A percentile compares a stretch with the other conserved stretches of the same genome.
phyloP scores from a whole-genome alignment of 2,329 filamentous ascomycete species.

The Cladosporium sp. region DNA sequence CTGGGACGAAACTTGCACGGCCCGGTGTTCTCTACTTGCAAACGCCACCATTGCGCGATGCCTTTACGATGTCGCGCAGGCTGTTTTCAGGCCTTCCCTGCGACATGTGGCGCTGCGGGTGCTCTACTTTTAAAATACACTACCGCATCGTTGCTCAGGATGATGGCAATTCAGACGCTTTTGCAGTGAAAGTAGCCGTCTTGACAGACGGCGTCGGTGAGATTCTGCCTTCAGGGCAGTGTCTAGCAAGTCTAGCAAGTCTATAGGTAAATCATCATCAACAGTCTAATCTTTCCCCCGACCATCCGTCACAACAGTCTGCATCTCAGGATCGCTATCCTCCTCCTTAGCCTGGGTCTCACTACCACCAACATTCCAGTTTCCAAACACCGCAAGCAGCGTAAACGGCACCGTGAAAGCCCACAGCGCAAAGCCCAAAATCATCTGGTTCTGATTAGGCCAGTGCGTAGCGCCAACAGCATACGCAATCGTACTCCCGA shows the following conservation, averaged over 20 bases:
- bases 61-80: neutral
- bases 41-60: neutral
- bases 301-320: constrained; percentile 5
- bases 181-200: neutral
- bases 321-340: constrained; percentile 19
- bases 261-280: neutral
- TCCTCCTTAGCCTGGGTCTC: constrained; percentile 1
- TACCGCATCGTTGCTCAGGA: neutral
- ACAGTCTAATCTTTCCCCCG: neutral
- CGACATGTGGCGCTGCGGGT: neutral
- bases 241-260: neutral
- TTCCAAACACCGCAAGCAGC: constrained; percentile 23
- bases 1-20: neutral
- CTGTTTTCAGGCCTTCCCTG: neutral
- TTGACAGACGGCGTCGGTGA: neutral
- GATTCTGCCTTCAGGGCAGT: neutral
- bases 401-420: constrained; percentile 30
- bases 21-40: neutral
- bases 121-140: neutral
- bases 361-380: constrained; percentile 20
- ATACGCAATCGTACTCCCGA: constrained; percentile 37
- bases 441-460: constrained; percentile 36
- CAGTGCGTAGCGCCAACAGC: constrained; percentile 36
- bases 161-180: too few species aligned
- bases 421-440: constrained; percentile 35